These are phyloP conservation scores for Neospora caninum DNA, from an alignment of 169 alveolate species.

Conservation along the genomic window DNA sequence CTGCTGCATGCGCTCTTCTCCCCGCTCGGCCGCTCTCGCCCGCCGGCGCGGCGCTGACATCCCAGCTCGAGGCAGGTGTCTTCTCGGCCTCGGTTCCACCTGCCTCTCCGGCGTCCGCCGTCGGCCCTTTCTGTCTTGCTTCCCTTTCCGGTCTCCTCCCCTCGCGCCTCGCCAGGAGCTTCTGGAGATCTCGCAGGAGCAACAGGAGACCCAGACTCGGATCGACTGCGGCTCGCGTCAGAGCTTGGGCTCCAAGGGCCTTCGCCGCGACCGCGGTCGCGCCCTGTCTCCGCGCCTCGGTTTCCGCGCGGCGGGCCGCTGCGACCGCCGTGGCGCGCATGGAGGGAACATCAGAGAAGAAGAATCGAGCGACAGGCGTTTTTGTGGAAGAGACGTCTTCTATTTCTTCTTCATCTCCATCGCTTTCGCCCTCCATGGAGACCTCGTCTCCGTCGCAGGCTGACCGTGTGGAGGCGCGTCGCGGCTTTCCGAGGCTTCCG, in stretches of 20 bases:
- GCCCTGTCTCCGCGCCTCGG: not conserved
- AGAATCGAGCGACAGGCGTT: not conserved
- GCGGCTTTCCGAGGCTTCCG: not conserved
- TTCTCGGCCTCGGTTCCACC: not conserved
- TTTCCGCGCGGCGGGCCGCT: not conserved
- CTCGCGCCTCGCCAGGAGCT: not conserved
- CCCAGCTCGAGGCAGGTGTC: too few species aligned
- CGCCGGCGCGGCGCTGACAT: too few species aligned
- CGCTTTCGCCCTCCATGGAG: not conserved
- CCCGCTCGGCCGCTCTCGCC: not conserved
- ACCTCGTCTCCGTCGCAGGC: not conserved
- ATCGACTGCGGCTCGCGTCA: constrained; percentile 15
- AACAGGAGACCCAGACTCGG: not conserved
- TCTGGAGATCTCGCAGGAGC: not conserved
- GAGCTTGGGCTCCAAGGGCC: not conserved
- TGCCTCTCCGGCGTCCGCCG: not conserved
- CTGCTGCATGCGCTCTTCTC: not conserved
- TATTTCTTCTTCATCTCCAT: not conserved
- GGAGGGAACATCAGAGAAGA: not conserved
- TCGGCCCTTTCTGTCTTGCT: not conserved
- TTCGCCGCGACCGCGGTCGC: constrained; percentile 30
- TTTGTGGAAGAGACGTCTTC: not conserved
- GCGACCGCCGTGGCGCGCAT: not conserved
- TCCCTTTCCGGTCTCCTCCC: not conserved
- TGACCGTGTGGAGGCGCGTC: not conserved